Conservation (phyloP, 495 filamentous ascomycete genomes). For the Aspergillus asperescens region DNA sequence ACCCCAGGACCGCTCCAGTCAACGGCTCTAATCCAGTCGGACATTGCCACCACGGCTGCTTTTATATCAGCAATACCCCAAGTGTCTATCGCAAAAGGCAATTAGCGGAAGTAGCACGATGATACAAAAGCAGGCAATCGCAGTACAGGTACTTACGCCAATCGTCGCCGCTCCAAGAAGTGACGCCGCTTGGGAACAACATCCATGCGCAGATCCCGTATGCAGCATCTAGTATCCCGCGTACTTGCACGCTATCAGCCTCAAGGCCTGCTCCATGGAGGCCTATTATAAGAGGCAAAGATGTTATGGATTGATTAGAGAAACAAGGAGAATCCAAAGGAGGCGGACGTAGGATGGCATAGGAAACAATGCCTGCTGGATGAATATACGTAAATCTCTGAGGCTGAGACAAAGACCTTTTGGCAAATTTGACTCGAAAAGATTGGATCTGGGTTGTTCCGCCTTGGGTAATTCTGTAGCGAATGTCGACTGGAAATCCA, state of each 20-base stretch:
- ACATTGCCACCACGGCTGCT: slow-evolving; percentile 46
- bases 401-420: slow-evolving; percentile 33
- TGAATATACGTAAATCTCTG: slow-evolving; percentile 56
- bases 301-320: not conserved
- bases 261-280: slow-evolving; percentile 58
- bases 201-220: slow-evolving; percentile 53
- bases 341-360: slow-evolving; percentile 55
- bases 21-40: slow-evolving; percentile 44
- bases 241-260: slow-evolving; percentile 41
- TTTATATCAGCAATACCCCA: slow-evolving; percentile 57
- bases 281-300: slow-evolving; percentile 12
- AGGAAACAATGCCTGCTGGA: slow-evolving; percentile 54
- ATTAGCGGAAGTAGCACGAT: not conserved
- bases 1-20: slow-evolving; percentile 45
- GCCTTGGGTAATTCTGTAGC: not conserved
- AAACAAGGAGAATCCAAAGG: slow-evolving; percentile 16
- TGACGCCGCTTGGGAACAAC: slow-evolving; percentile 55
- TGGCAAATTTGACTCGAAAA: slow-evolving; percentile 13
- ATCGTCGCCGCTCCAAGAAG: slow-evolving; percentile 59
- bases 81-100: slow-evolving; percentile 28
- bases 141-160: slow-evolving; percentile 47
- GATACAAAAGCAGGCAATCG: not conserved
- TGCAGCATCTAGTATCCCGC: slow-evolving; percentile 44
- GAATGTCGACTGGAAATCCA: slow-evolving; percentile 11
- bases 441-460: slow-evolving; percentile 2